These are phyloP conservation scores for Boletellus deceptivus DNA, from an alignment of 1,284 basidiomycete species.

Conservation along the genomic window DNA sequence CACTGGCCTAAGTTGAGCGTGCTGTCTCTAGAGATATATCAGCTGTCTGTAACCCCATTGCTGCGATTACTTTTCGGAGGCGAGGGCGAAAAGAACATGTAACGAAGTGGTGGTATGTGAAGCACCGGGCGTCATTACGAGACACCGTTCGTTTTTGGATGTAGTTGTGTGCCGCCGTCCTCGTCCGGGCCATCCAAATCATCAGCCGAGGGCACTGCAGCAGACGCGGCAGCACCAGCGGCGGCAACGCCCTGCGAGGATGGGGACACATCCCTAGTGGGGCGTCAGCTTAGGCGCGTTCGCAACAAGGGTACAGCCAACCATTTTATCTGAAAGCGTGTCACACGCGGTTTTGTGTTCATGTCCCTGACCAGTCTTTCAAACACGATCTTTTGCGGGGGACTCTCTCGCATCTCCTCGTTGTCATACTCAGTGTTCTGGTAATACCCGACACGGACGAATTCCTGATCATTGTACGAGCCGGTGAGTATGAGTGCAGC, in stretches of 20 bases:
- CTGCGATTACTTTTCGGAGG: constrained; percentile 3
- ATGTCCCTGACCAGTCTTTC: constrained; percentile 85
- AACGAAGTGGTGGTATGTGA: constrained; percentile 14
- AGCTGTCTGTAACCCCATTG: constrained; percentile 14
- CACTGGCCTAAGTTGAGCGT: constrained; percentile 20
- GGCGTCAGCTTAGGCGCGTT: not conserved
- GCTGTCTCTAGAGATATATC: constrained; percentile 15
- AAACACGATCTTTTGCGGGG: constrained; percentile 70
- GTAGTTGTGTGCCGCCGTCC: constrained; percentile 12
- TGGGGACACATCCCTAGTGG: constrained; percentile 64
- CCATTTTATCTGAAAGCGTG: constrained; percentile 87
- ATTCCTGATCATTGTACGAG: constrained; percentile 91
- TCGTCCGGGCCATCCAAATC: constrained; percentile 49
- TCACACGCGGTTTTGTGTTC: constrained; percentile 91
- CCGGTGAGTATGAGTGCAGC: constrained; percentile 92
- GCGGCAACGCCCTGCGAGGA: constrained; percentile 49
- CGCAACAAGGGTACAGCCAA: constrained; percentile 35
- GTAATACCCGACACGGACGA: constrained; percentile 98
- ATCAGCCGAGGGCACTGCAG: constrained; percentile 77
- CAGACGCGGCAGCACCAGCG: constrained; percentile 70
- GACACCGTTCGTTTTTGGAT: constrained; percentile 29
- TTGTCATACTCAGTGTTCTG: constrained; percentile 99
- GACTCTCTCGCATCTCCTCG: constrained; percentile 80
- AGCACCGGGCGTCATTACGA: constrained; percentile 16
- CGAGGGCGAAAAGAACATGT: constrained; percentile 2